Conservation (phyloP, 306 rosid genomes). For the Cucurbita pepo region DNA sequence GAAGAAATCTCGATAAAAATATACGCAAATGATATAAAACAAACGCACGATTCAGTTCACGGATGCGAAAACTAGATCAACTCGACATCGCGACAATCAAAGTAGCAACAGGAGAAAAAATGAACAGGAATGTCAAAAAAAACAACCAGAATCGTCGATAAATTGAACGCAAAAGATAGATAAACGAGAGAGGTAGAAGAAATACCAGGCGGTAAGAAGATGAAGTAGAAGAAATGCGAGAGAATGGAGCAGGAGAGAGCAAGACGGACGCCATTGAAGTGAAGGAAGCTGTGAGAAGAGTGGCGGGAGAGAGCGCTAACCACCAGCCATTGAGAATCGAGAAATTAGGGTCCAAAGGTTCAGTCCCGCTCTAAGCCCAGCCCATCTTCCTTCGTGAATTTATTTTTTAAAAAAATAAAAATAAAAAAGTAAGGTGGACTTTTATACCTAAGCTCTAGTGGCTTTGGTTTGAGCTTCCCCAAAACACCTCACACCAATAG, state of each 20-base stretch:
- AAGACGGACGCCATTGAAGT: slow-evolving; percentile 24
- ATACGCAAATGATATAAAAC: background rate
- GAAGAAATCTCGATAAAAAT: background rate
- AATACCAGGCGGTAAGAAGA: slow-evolving; percentile 11
- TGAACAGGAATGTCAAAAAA: background rate
- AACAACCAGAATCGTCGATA: background rate
- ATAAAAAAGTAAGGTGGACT: no score
- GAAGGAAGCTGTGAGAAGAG: background rate
- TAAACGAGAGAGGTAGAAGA: background rate
- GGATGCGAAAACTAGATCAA: background rate
- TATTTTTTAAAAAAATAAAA: no score
- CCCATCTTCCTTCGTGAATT: background rate
- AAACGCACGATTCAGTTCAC: background rate
- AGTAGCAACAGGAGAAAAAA: background rate
- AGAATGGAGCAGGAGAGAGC: slow-evolving; percentile 16
- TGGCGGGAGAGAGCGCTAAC: slow-evolving; percentile 51
- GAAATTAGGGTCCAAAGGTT: background rate
- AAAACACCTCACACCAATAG: no score
- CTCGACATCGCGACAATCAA: background rate
- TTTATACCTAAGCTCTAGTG: no score
- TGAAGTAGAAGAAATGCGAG: slow-evolving; percentile 6
- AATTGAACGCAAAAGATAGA: background rate
- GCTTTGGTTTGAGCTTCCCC: no score
- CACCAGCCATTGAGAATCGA: slow-evolving; percentile 8
- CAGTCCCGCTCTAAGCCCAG: background rate